Evolutionary conservation across 2,329 filamentous ascomycete species (phyloP).

Genomic region (Dothiorella sarmentorum): DNA sequence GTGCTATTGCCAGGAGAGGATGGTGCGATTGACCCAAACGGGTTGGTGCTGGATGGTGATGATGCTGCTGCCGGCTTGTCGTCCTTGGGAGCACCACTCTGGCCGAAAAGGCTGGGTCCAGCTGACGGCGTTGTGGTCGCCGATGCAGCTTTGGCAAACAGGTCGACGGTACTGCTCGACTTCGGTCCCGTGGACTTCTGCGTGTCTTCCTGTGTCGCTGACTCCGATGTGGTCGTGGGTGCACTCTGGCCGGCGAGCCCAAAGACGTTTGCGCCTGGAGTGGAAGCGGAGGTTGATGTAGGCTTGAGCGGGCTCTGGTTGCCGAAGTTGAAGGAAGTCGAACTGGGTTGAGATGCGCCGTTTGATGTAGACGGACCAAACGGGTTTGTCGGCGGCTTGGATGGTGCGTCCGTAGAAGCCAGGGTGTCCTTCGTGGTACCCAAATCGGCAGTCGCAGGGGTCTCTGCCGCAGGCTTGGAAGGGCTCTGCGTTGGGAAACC

Average conservation of each 20-base stretch:
- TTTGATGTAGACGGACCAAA: background rate
- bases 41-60: background rate
- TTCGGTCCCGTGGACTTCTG: background rate
- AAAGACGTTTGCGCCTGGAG: background rate
- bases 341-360: background rate
- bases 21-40: background rate
- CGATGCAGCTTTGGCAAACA: background rate
- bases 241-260: background rate
- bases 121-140: background rate
- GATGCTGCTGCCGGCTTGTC: background rate
- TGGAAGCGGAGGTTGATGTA: background rate
- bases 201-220: background rate
- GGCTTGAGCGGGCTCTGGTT: background rate
- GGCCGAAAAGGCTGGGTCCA: background rate
- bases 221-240: background rate
- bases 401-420: background rate
- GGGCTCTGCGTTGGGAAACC: background rate
- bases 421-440: background rate
- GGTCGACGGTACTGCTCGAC: background rate
- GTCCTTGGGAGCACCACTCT: background rate
- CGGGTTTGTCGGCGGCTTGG: background rate
- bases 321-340: background rate
- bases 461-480: background rate
- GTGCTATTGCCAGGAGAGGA: background rate
- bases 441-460: background rate